Evolutionary conservation across 495 filamentous ascomycete genomes (phyloP), one percentile per base, ranked within the genome.

Genomic region (Chaetomium cochliodes): DNA sequence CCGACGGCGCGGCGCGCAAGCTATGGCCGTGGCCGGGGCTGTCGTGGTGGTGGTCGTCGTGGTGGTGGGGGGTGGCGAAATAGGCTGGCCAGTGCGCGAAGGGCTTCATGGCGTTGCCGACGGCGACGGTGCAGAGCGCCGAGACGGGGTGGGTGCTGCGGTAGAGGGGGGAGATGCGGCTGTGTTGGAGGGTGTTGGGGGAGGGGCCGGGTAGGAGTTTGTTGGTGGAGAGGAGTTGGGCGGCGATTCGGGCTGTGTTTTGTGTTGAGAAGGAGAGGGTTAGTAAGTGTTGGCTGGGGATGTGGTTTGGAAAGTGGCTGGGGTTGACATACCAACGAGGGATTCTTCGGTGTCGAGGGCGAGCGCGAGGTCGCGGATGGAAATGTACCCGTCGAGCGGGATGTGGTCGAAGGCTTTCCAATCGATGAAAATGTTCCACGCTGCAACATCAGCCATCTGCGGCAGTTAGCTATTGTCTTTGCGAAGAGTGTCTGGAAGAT

Each of bases 351-450:
- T 68, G n/a, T 70, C 26, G 16, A 75, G 20, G 0, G 51, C 62
- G 5, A n/a, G 28, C 2, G 73, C 70, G 2, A 75, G 67, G 23
- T 74, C 73, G 2, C 61, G 7, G 41, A 67, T 60, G 2, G 72
- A 73, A 54, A 75, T 73, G 65, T 59, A 47, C 15, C 71, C 71
- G 20, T 59, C 33, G 23, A 70, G 55, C 16, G 73, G 72, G 60
- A 75, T 75, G 26, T 65, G 57, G 65, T 75, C 73, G 42, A 75
- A 75, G 26, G 72, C 72, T 37, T 69, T 68, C 73, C 73, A 75
- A 20, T 67, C 53, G 33, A 74, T 65, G 55, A 75, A 72, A 13
- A 75, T 51, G 52, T 72, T 68, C 66, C 66, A 72, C 3, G 62
- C 65, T 44, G 66, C 66, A 25, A 66, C 47, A 8, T 72, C 65